Percentiles rank a stretch among this genome's conserved stretches.
These are phyloP conservation scores for Thyridium curvatum DNA, from an alignment of 2,329 filamentous ascomycete genomes.

Conservation along the genomic window DNA sequence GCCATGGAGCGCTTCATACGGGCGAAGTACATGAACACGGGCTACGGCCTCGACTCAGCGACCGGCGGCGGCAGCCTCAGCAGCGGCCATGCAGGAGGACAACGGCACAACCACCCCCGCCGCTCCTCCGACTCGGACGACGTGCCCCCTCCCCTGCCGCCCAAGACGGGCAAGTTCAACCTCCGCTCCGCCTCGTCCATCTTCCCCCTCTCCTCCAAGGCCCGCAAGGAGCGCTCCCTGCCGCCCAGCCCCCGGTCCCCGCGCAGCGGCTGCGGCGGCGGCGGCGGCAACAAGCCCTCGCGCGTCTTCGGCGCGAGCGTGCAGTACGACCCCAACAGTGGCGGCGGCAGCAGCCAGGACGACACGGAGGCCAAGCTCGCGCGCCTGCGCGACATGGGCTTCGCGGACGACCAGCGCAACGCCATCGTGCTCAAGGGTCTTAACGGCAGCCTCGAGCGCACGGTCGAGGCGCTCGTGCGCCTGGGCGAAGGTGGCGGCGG, in stretches of 20 bases:
- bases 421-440: constrained; percentile 74
- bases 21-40: constrained; percentile 76
- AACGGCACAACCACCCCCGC: constrained; percentile 12
- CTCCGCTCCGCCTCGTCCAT: constrained; percentile 60
- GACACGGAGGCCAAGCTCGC: constrained; percentile 71
- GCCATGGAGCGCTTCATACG: constrained; percentile 94
- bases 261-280: too few species aligned
- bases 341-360: constrained; percentile 22
- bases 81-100: constrained; percentile 35
- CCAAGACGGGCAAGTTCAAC: constrained; percentile 57
- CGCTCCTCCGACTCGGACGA: constrained; percentile 40
- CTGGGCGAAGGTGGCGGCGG: constrained; percentile 60
- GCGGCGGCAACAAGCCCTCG: constrained; percentile 52
- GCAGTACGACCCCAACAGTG: constrained; percentile 33
- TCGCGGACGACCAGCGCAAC: constrained; percentile 77
- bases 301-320: constrained; percentile 65
- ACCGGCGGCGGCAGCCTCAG: constrained; percentile 10
- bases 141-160: constrained; percentile 54
- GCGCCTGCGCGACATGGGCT: constrained; percentile 84
- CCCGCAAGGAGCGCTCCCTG: constrained; percentile 42
- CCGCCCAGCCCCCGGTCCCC: constrained; percentile 22
- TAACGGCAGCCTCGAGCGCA: constrained; percentile 77
- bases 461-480: constrained; percentile 77
- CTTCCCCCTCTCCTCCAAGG: constrained; percentile 55
- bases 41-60: constrained; percentile 16